phyloP scores from a whole-genome alignment of 73 alveolate genomes.

The Tetrahymena malaccensis region DNA sequence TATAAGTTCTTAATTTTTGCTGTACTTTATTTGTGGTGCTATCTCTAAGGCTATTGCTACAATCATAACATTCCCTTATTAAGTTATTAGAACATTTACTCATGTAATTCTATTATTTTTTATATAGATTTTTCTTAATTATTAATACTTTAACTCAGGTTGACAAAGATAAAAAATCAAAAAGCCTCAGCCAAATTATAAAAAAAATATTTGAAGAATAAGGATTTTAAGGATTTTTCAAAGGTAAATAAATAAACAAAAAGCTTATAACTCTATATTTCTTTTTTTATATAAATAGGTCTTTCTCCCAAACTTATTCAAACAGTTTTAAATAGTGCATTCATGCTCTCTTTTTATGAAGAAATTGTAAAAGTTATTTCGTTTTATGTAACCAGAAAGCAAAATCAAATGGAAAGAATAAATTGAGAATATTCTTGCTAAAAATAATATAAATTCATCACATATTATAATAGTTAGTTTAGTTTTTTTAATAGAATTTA shows the following conservation, averaged over 20 bases:
- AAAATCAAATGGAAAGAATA: neutral
- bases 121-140: neutral
- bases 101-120: neutral
- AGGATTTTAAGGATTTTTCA: constrained; percentile 30
- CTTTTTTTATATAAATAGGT: neutral
- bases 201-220: constrained; percentile 1
- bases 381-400: neutral
- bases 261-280: neutral
- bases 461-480: too few relatives aligned
- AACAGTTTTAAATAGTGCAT: constrained; percentile 27
- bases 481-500: too few relatives aligned
- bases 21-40: constrained; percentile 26
- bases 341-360: constrained; percentile 21
- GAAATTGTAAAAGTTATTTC: constrained; percentile 1
- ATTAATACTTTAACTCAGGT: too few relatives aligned
- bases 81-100: constrained; percentile 4
- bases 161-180: neutral
- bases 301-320: constrained; percentile 4
- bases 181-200: neutral
- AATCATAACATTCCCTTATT: constrained; percentile 21
- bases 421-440: neutral
- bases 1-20: neutral
- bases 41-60: constrained; percentile 35
- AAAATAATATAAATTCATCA: too few relatives aligned
- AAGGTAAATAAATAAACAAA: neutral